Conservation (phyloP, 495 filamentous ascomycete genomes). For the Penicillium lagena region DNA sequence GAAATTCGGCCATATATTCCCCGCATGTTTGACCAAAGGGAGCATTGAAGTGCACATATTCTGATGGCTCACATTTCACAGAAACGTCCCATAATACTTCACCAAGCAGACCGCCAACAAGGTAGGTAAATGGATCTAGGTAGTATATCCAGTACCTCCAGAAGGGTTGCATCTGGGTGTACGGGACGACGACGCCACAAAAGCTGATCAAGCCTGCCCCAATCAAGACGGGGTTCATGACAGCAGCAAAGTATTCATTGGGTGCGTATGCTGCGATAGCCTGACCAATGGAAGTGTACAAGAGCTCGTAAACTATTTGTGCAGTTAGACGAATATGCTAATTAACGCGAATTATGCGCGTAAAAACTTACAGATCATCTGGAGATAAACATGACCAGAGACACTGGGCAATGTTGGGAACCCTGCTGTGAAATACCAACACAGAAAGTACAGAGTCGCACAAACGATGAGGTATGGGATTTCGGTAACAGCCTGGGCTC, state of each 20-base stretch:
- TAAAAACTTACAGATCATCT: constrained; percentile 40
- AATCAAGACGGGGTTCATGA: constrained; percentile 46
- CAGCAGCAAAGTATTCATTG: constrained; percentile 46
- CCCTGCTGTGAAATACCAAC: constrained; percentile 55
- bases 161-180: constrained; percentile 42
- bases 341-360: background rate
- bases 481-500: constrained; percentile 46
- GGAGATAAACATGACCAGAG: constrained; percentile 40
- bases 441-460: constrained; percentile 49
- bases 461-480: constrained; percentile 55
- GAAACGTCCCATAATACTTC: constrained; percentile 33
- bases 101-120: constrained; percentile 41
- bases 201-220: constrained; percentile 47
- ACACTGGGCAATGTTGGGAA: constrained; percentile 35
- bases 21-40: constrained; percentile 60
- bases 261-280: constrained; percentile 50
- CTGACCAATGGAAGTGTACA: constrained; percentile 38
- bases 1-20: constrained; percentile 56
- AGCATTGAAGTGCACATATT: constrained; percentile 56
- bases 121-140: constrained; percentile 50
- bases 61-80: constrained; percentile 50
- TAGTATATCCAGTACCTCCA: constrained; percentile 59
- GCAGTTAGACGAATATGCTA: background rate
- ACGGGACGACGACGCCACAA: constrained; percentile 50
- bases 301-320: constrained; percentile 37